Conservation (phyloP, 1,139 yeast species). For the Pichia inconspicua region DNA sequence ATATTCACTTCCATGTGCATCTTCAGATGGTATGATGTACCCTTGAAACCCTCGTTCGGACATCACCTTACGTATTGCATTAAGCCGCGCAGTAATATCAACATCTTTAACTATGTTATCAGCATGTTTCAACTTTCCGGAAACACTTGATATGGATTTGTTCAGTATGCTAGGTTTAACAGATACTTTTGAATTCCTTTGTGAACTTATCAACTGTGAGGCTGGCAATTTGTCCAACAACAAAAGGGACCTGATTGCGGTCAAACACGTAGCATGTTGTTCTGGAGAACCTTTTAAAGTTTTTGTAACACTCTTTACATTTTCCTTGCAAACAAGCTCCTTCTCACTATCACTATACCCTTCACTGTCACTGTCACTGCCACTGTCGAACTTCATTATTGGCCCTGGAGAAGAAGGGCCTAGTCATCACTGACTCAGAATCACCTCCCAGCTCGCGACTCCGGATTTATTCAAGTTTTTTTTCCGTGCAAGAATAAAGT, state of each 20-base stretch:
- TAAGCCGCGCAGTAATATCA: background rate
- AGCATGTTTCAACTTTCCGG: no score
- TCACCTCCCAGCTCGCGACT: background rate
- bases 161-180: no score
- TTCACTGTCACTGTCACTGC: background rate
- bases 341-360: background rate
- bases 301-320: no score
- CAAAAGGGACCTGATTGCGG: background rate
- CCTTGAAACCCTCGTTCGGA: background rate
- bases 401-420: no score
- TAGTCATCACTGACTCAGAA: no score
- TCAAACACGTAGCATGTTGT: background rate
- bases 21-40: constrained; percentile 52
- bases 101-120: no score
- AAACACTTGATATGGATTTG: no score
- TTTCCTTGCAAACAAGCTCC: background rate
- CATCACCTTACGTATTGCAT: background rate
- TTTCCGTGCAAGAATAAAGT: no score
- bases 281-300: background rate
- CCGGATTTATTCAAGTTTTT: background rate
- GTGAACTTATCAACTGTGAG: background rate
- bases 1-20: constrained; percentile 51
- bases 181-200: background rate
- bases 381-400: background rate
- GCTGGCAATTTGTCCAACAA: background rate